These are phyloP conservation scores for Telfairia occidentalis DNA, from an alignment of 331 rosid genomes.

Conservation along the genomic window DNA sequence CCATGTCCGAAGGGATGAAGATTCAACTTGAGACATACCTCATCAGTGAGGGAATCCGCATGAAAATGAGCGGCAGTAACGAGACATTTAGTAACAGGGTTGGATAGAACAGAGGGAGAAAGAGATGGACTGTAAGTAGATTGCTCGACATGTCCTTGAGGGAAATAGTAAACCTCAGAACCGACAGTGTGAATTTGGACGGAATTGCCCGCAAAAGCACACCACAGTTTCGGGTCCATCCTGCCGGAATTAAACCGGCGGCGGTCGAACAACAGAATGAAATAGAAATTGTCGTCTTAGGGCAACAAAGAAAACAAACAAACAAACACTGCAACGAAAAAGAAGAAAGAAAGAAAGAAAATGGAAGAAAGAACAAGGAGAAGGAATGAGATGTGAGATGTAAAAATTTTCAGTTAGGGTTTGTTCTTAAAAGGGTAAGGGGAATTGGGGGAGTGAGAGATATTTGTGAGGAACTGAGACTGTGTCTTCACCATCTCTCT, in stretches of 20 bases:
- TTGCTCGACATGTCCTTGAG: constrained; percentile 65
- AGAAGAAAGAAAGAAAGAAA: not conserved
- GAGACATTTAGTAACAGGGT: constrained; percentile 30
- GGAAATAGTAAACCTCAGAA: constrained; percentile 77
- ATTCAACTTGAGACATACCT: constrained; percentile 47
- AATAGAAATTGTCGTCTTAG: constrained; percentile 4
- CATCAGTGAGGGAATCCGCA: constrained; percentile 50
- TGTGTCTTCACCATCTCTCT: not conserved
- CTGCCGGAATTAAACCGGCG: constrained; percentile 7
- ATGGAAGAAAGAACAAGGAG: not conserved
- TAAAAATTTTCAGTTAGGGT: constrained; percentile 23
- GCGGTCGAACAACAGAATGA: constrained; percentile 14
- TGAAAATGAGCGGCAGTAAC: constrained; percentile 24
- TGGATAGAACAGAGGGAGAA: constrained; percentile 19
- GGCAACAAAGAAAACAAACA: not conserved
- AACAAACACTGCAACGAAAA: not conserved
- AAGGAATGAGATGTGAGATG: not conserved
- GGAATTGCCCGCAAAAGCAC: constrained; percentile 44
- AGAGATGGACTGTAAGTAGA: constrained; percentile 28
- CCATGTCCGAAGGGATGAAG: constrained; percentile 29
- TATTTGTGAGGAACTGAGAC: not conserved
- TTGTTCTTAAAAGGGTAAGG: not conserved
- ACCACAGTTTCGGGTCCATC: constrained; percentile 45
- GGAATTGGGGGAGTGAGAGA: not conserved
- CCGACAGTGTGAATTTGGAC: constrained; percentile 32